These are phyloP conservation scores for Saturnispora bothae DNA, from an alignment of 805 yeast species.

Conservation along the genomic window DNA sequence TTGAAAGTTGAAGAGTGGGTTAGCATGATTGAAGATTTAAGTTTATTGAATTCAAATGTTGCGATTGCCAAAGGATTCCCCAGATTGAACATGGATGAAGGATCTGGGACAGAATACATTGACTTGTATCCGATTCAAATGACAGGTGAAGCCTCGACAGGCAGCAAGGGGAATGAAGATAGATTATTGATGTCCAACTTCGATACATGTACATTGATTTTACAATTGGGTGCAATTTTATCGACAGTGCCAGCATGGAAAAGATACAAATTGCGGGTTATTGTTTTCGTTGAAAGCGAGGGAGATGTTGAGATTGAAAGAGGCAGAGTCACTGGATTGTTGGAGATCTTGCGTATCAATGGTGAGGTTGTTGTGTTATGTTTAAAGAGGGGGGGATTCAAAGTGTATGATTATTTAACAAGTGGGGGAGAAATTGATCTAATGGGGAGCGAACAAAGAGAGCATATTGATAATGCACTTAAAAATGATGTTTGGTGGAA, in stretches of 20 bases:
- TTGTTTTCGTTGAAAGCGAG: constrained; percentile 77
- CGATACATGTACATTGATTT: constrained; percentile 88
- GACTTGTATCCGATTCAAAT: constrained; percentile 96
- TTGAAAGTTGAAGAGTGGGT: constrained; percentile 80
- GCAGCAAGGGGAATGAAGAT: constrained; percentile 46
- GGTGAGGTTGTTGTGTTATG: constrained; percentile 73
- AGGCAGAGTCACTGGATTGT: constrained; percentile 46
- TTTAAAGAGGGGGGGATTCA: constrained; percentile 43
- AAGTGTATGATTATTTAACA: constrained; percentile 64
- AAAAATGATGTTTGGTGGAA: constrained; percentile 81
- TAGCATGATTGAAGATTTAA: constrained; percentile 78
- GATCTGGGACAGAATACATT: too few species aligned
- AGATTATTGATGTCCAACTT: constrained; percentile 71
- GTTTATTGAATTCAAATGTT: constrained; percentile 80
- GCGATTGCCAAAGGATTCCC: constrained; percentile 90
- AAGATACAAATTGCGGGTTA: constrained; percentile 64
- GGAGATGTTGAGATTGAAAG: constrained; percentile 64
- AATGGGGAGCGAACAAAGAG: constrained; percentile 27
- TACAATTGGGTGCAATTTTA: constrained; percentile 88
- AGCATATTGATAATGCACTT: constrained; percentile 40
- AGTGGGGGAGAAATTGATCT: constrained; percentile 49
- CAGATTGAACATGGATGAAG: constrained; percentile 32
- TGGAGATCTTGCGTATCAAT: constrained; percentile 72
- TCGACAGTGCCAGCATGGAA: constrained; percentile 91
- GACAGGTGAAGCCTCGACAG: constrained; percentile 47